Conservation (phyloP, 139 green algal genomes). For the Micractinium conductrix region DNA sequence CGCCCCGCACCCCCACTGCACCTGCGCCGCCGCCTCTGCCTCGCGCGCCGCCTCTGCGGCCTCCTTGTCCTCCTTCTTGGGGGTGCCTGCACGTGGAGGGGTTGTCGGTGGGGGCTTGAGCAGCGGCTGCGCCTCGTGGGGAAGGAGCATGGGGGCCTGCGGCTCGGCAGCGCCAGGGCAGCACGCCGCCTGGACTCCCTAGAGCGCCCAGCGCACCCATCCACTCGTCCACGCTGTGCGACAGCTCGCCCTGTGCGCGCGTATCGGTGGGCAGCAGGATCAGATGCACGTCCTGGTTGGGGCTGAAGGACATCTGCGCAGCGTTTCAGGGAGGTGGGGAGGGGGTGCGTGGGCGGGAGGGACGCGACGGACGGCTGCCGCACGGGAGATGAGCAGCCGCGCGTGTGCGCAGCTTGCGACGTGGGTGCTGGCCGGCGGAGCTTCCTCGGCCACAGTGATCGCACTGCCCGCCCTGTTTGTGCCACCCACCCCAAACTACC, state of each 20-base stretch:
- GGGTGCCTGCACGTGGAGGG: no score
- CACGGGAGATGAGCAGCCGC: no score
- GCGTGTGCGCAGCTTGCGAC: no score
- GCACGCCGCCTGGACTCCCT: no score
- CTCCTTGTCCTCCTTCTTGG: no score
- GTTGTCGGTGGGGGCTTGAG: no score
- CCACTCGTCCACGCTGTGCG: slow-evolving; percentile 5
- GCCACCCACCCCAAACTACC: not conserved
- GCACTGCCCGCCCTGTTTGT: no score
- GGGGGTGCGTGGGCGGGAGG: not conserved
- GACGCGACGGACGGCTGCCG: no score
- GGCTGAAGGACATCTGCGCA: slow-evolving; percentile 2
- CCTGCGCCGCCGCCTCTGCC: not conserved
- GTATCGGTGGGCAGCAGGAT: slow-evolving; percentile 19
- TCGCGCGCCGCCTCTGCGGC: not conserved
- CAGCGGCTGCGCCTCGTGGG: no score
- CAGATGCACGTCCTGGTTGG: slow-evolving; percentile 1
- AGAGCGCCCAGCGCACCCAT: not conserved
- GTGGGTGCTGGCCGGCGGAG: not conserved
- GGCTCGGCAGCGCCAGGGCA: no score
- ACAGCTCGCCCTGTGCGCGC: not conserved
- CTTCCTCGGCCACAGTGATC: not conserved
- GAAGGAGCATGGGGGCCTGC: no score
- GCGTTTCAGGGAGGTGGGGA: no score
- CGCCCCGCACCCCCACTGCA: not conserved